phyloP scores from a whole-genome alignment of 2,329 filamentous ascomycete species.

The Alternaria solani region DNA sequence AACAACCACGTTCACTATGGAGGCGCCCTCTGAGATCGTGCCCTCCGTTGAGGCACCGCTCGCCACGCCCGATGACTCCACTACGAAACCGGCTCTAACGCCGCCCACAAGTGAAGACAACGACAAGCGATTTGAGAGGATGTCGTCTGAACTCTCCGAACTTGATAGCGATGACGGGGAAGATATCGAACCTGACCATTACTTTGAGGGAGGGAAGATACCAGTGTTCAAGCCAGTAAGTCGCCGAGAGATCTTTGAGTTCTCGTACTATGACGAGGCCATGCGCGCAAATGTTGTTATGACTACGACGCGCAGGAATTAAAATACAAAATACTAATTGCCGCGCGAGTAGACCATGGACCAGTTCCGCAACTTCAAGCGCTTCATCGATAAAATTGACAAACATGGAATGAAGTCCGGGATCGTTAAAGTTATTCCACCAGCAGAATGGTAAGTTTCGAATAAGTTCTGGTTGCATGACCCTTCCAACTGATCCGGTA shows the following conservation, averaged over 20 bases:
- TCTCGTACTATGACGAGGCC: not conserved
- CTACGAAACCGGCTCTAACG: constrained; percentile 55
- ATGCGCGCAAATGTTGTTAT: constrained; percentile 10
- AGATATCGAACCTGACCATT: constrained; percentile 84
- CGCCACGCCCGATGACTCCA: constrained; percentile 35
- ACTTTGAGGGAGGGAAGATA: constrained; percentile 81
- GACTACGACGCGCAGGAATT: not conserved
- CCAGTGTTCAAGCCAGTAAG: constrained; percentile 89
- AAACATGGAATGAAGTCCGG: constrained; percentile 97
- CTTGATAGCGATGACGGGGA: constrained; percentile 62
- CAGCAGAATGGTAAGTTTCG: constrained; percentile 81
- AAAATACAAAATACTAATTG: constrained; percentile 26
- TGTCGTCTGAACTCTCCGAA: constrained; percentile 59
- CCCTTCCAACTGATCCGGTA: constrained; percentile 20
- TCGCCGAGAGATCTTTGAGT: constrained; percentile 32
- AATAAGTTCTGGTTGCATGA: not conserved
- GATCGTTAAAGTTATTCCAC: constrained; percentile 94
- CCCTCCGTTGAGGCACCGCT: constrained; percentile 45
- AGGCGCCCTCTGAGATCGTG: constrained; percentile 39
- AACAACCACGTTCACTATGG: constrained; percentile 32
- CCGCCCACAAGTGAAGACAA: constrained; percentile 62
- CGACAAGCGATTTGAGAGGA: constrained; percentile 54
- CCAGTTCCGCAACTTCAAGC: constrained; percentile 92
- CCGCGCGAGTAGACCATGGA: constrained; percentile 72
- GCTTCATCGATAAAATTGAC: constrained; percentile 89